These are phyloP conservation scores for Leishmania aethiopica DNA, from an alignment of 208 protist species.

Conservation along the genomic window DNA sequence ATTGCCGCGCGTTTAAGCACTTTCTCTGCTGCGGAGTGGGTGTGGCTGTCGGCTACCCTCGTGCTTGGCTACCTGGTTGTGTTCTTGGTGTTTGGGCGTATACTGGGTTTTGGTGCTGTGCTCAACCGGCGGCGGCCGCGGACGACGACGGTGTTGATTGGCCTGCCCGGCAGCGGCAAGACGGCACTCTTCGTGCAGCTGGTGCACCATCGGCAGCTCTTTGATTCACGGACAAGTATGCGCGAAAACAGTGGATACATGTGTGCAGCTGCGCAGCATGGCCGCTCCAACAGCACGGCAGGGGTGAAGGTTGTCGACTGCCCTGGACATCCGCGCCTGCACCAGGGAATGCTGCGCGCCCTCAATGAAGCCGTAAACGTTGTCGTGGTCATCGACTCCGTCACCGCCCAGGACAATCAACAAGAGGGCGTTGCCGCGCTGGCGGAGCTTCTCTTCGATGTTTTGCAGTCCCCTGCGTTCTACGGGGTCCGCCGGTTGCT, in stretches of 20 bases:
- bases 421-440: conserved; percentile 73
- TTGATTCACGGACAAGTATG: conserved; percentile 70
- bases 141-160: conserved; percentile 50
- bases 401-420: conserved; percentile 77
- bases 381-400: conserved; percentile 73
- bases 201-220: conserved; percentile 17
- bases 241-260: conserved; percentile 45
- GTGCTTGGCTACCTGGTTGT: conserved; percentile 23
- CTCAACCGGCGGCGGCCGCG: conserved; percentile 20
- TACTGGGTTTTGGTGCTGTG: conserved; percentile 9
- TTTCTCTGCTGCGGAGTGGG: conserved; percentile 16
- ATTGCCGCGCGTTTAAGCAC: neutral
- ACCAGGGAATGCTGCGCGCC: conserved; percentile 39
- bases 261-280: conserved; percentile 1
- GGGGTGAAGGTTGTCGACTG: conserved; percentile 61
- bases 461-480: conserved; percentile 73
- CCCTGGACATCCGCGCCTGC: conserved; percentile 82
- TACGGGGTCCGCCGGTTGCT: conserved; percentile 63
- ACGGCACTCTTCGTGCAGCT: conserved; percentile 80
- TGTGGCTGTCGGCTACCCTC: conserved; percentile 21
- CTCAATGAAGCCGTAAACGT: conserved; percentile 60
- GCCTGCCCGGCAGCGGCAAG: conserved; percentile 76
- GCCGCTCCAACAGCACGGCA: neutral
- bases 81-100: conserved; percentile 15
- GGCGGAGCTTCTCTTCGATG: conserved; percentile 62